Base-by-base conservation (phyloP, 2,329 filamentous ascomycete species). In the Zymoseptoria ardabiliae region DNA sequence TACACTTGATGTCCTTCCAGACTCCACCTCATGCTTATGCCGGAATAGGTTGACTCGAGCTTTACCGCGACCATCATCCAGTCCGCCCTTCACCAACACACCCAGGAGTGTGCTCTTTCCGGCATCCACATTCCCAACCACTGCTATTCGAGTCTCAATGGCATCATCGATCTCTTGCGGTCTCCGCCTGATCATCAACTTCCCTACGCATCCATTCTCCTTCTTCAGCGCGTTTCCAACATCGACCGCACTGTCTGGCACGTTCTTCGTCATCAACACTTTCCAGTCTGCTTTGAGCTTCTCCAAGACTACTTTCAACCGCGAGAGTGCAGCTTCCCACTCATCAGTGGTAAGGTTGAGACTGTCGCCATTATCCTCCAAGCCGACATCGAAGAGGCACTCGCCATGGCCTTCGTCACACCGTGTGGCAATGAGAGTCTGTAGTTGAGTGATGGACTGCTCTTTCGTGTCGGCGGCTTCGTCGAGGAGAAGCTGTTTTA, bases 21-120 rank as follows among this genome's bases (percentile, higher is more conserved):
- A 94, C 75, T 99, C 94, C 49, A 97, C 89, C 76, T 99, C 94
- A 71, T 99, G 94, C 76, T 99, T 97, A 75, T 99, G 94, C 17
- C 94, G 85, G 77, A 99, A 99, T 11, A 99, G 85, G 65, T 96
- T 97, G 55, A 99, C 90, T 63, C 94, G 88, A 52, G 94, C 93
- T 74, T 90, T 93, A 11, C 94, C 94, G 71, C 94, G 84, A 17
- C 94, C 94, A 75, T 99, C 94, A 69, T 99, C 94, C 1, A 99
- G 85, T 55, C 90, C 90, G 4, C 94, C 94, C 75, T 97, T 97
- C 6, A 97, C 94, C 5, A 99, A 80, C 1, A 99, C 94, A 50
- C 94, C 94, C 2, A 99, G 79, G 84, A 97, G 88, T 25, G 94
- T 97, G 72, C 90, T 96, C 77, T 99, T 99, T 0, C 94, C 94